A percentile compares a stretch with the other conserved stretches of the same genome.
phyloP scores from a whole-genome alignment of 768 basidiomycete genomes.

The Crassisporium funariophilum region DNA sequence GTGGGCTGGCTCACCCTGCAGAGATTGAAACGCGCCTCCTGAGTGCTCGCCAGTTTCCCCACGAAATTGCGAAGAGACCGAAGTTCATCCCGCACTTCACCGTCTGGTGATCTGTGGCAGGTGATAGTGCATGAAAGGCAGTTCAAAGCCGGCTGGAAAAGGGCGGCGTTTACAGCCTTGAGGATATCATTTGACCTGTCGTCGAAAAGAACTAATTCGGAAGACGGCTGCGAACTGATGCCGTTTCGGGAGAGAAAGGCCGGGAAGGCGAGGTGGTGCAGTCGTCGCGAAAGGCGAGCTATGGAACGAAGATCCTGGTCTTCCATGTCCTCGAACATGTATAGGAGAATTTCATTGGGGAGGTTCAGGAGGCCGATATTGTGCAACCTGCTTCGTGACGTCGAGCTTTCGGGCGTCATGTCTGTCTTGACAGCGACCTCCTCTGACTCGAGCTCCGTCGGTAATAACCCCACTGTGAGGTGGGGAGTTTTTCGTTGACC shows the following conservation, averaged over 20 bases:
- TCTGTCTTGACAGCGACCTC: background rate
- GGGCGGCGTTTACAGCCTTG: constrained; percentile 17
- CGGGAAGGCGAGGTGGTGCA: constrained; percentile 29
- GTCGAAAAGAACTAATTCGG: constrained; percentile 23
- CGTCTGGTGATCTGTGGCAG: background rate
- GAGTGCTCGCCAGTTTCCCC: background rate
- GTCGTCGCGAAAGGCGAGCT: constrained; percentile 21
- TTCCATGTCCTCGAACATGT: constrained; percentile 20
- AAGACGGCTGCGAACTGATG: constrained; percentile 12
- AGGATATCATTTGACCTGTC: constrained; percentile 19
- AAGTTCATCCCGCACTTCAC: background rate
- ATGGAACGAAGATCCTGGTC: constrained; percentile 24
- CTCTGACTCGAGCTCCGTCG: background rate
- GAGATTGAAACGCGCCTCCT: background rate
- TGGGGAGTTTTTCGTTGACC: background rate
- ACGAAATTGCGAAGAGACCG: background rate
- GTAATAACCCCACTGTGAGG: background rate
- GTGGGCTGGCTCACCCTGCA: background rate
- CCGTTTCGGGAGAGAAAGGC: constrained; percentile 26
- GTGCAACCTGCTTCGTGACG: background rate
- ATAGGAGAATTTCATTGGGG: constrained; percentile 33
- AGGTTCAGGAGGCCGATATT: constrained; percentile 19
- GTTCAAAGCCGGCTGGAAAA: constrained; percentile 20
- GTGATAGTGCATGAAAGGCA: constrained; percentile 12
- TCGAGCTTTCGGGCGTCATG: background rate